Base-by-base conservation (phyloP, 1,284 basidiomycete genomes). In the Clitocybe nebularis region DNA sequence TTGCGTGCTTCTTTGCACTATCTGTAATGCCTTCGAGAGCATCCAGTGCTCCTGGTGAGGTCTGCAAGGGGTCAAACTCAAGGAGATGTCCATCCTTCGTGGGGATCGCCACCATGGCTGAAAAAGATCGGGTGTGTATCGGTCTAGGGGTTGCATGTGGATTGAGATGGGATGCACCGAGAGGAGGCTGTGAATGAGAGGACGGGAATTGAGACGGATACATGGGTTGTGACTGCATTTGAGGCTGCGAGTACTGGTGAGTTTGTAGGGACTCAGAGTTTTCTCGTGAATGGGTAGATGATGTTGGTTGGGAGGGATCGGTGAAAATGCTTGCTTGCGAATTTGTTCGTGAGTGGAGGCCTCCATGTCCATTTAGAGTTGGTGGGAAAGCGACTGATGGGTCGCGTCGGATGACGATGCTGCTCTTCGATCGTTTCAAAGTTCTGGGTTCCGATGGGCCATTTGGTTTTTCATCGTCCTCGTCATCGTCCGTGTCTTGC, bases 1-100 rank as follows among this genome's bases (percentile, higher is more conserved):
- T 78, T 9, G 84, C 85, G 53, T 85, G 79, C 57, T 84, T 85
- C 71, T 89, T 89, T 25, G 87, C 84, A 52, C 81, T 84, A 44
- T 82, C 77, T 0, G 84, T 77, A 44, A 89, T 84, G 3, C 84
- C 85, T 45, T 85, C 80, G 8, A 89, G 66, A 32, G 75, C 77
- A 51, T 89, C 84, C 25, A 89, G 64, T 32, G 81, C 70, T 2
- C 73, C 69, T 0, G 84, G 84, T 0, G 82, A 82, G 1, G 85
- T 84, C 39, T 72, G 70, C 33, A 89, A 62, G 4, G 87, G 84
- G 52, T 89, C 82, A 51, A 90, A 87, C 61, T 87, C 84, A n/a
- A 90, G 68, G 8, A 85, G 58, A 52, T 83, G 81, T 0, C 86
- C 87, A 51, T 87, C 84, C 41, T 74, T 77, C 0, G 82, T 89